phyloP scores from a whole-genome alignment of 805 yeast genomes.

The Nakazawaea laoshanensis region DNA sequence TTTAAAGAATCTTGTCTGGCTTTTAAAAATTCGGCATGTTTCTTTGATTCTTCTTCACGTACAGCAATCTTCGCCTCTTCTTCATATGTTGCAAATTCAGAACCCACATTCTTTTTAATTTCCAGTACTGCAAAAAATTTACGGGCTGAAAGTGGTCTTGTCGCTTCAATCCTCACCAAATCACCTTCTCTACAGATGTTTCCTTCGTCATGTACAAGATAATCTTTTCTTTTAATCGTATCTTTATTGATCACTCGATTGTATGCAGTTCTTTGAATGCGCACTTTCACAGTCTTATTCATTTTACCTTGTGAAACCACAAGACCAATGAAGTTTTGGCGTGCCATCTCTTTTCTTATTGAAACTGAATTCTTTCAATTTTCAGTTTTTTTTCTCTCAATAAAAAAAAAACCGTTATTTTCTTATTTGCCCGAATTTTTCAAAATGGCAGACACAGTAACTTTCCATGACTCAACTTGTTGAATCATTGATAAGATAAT shows the following conservation, averaged over 20 bases:
- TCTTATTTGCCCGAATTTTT: too few relatives aligned
- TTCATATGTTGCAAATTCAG: constrained; percentile 78
- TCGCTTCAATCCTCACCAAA: constrained; percentile 84
- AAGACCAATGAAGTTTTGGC: constrained; percentile 85
- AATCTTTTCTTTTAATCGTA: constrained; percentile 70
- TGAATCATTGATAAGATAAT: not conserved
- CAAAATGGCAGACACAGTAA: constrained; percentile 2
- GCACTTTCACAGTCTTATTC: constrained; percentile 91
- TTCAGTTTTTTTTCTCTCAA: not conserved
- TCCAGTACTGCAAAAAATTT: constrained; percentile 91
- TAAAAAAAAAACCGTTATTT: not conserved
- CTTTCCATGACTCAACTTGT: not conserved
- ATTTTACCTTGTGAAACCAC: constrained; percentile 95
- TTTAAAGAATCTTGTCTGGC: constrained; percentile 29
- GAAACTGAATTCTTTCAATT: not conserved
- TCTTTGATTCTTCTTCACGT: constrained; percentile 51
- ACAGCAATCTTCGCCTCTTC: constrained; percentile 64
- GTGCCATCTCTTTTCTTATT: constrained; percentile 58
- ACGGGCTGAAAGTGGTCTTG: constrained; percentile 74
- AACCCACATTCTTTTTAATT: constrained; percentile 82
- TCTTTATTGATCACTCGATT: constrained; percentile 69
- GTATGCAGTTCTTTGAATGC: constrained; percentile 71
- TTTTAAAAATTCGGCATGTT: constrained; percentile 44
- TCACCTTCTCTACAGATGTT: constrained; percentile 92
- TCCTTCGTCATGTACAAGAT: constrained; percentile 89